Conservation (phyloP, 1,139 yeast genomes). For the Yamadazyma buinensis region DNA sequence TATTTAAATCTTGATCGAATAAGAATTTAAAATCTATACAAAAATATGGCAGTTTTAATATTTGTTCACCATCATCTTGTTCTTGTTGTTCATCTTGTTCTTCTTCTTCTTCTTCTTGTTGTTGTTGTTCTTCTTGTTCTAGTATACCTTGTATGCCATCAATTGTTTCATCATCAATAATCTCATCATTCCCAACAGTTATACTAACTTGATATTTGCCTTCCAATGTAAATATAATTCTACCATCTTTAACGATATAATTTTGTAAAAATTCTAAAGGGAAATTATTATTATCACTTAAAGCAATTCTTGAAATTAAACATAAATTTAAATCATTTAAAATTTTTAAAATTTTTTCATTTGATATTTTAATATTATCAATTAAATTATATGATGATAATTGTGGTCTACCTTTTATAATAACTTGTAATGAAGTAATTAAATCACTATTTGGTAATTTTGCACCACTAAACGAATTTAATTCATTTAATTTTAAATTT, state of each 20-base stretch:
- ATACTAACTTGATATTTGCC: constrained; percentile 47
- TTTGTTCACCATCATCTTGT: no score
- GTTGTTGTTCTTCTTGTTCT: no score
- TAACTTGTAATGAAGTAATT: constrained; percentile 80
- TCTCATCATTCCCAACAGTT: constrained; percentile 22
- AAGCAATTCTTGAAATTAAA: constrained; percentile 71
- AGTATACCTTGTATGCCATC: no score
- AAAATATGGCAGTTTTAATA: constrained; percentile 55
- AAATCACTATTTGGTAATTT: constrained; percentile 88
- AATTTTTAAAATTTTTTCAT: constrained; percentile 57
- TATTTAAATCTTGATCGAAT: constrained; percentile 43
- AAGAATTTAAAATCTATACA: constrained; percentile 72
- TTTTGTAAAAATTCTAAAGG: constrained; percentile 58
- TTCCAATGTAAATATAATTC: constrained; percentile 62
- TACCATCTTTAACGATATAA: constrained; percentile 69
- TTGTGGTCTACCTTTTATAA: constrained; percentile 73
- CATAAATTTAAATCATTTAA: constrained; percentile 69
- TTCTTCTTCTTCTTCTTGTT: no score
- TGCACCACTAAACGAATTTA: constrained; percentile 74
- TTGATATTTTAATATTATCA: constrained; percentile 47
- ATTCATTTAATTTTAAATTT: constrained; percentile 47
- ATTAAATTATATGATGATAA: constrained; percentile 64
- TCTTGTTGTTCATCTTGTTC: no score
- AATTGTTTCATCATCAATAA: constrained; percentile 39
- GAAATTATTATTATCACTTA: constrained; percentile 52